phyloP scores from a whole-genome alignment of 2,329 filamentous ascomycete species.

The Pleoardoris graminearum region DNA sequence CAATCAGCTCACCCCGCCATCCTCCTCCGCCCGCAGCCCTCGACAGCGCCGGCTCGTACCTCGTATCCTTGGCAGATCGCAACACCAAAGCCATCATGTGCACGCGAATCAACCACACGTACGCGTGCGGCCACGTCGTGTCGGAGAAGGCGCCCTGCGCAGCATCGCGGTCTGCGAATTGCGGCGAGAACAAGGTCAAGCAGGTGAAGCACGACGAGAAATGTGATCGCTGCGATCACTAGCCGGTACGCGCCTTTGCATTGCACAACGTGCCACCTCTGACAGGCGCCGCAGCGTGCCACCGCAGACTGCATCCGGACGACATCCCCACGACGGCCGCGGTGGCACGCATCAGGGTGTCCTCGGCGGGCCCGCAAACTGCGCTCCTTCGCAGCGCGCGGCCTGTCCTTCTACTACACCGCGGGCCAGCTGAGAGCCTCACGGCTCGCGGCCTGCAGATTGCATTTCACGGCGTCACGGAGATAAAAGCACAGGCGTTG shows the following conservation, averaged over 20 bases:
- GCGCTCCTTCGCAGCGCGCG: constrained; percentile 24
- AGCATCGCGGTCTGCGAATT: constrained; percentile 49
- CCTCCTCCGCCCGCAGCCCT: constrained; percentile 19
- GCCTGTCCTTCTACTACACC: constrained; percentile 27
- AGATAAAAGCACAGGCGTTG: constrained; percentile 46
- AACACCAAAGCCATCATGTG: constrained; percentile 46
- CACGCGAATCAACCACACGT: constrained; percentile 52
- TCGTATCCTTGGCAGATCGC: constrained; percentile 16
- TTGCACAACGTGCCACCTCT: constrained; percentile 26
- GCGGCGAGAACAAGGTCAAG: constrained; percentile 48
- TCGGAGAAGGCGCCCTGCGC: constrained; percentile 52
- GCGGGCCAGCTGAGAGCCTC: constrained; percentile 23
- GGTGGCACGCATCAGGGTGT: constrained; percentile 34
- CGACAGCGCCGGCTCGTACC: constrained; percentile 3
- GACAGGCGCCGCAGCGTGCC: constrained; percentile 32
- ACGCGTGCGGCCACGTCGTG: constrained; percentile 52
- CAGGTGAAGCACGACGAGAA: constrained; percentile 54
- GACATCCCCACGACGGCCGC: constrained; percentile 37
- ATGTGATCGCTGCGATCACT: constrained; percentile 52
- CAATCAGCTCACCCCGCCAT: constrained; percentile 22
- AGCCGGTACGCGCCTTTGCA: constrained; percentile 38
- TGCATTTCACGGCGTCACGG: constrained; percentile 50
- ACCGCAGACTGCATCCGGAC: constrained; percentile 38
- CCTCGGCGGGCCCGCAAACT: constrained; percentile 30
- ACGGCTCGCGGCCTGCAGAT: constrained; percentile 27